phyloP scores from a whole-genome alignment of 23 red algal species.

The Cyanidiococcus yangmingshanensis region DNA sequence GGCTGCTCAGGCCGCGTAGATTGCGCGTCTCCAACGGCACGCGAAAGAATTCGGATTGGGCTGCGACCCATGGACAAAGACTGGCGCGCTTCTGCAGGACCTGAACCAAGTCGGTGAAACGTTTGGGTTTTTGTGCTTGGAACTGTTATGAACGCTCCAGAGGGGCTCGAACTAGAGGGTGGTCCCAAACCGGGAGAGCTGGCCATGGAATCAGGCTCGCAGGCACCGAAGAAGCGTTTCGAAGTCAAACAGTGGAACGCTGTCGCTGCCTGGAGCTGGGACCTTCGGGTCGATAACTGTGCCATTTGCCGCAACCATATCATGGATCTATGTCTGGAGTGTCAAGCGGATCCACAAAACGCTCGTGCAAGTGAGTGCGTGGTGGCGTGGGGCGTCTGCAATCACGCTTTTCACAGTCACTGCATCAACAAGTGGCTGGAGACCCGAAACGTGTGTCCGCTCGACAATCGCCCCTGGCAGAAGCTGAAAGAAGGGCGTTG shows the following conservation, averaged over 20 bases:
- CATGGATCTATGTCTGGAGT: conserved; percentile 99
- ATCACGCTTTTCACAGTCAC: conserved; percentile 92
- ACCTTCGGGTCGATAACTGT: conserved; percentile 96
- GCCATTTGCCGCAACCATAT: conserved; percentile 99
- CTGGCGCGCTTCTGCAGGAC: no score
- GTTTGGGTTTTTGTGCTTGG: no score
- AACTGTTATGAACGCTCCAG: neutral
- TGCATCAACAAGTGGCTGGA: conserved; percentile 62
- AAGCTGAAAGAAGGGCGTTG: neutral
- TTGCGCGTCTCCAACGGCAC: no score
- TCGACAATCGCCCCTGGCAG: neutral
- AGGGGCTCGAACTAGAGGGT: neutral
- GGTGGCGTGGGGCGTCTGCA: conserved; percentile 98
- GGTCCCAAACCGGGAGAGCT: neutral
- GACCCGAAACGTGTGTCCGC: conserved; percentile 30
- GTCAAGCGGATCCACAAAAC: conserved; percentile 75
- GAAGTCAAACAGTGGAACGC: conserved; percentile 99
- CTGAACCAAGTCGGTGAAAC: no score
- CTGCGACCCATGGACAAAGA: no score
- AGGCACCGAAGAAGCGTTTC: conserved; percentile 51
- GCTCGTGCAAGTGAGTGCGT: conserved; percentile 63
- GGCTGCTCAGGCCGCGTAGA: no score
- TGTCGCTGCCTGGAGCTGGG: conserved; percentile 94
- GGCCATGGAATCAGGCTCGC: neutral
- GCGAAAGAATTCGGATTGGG: no score